phyloP scores from a whole-genome alignment of 2,329 filamentous ascomycete species.

The Chalaropsis thielavioides region DNA sequence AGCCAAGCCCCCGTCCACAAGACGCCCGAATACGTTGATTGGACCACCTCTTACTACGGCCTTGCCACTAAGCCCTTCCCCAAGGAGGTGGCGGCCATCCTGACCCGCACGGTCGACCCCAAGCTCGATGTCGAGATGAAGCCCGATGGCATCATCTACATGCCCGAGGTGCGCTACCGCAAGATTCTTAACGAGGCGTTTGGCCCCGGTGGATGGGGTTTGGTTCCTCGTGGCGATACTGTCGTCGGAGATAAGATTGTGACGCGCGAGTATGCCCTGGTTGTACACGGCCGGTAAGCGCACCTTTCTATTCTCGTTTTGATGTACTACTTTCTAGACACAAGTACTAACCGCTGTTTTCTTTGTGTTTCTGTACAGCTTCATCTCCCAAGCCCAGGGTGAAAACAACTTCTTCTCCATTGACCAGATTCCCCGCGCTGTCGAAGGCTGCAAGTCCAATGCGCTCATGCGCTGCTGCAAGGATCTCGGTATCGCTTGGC shows the following conservation, averaged over 20 bases:
- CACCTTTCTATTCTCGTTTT: neutral
- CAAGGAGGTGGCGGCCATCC: slow-evolving; percentile 50
- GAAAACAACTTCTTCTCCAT: slow-evolving; percentile 88
- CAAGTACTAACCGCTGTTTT: neutral
- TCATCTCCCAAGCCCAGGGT: slow-evolving; percentile 82
- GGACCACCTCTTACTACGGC: slow-evolving; percentile 72
- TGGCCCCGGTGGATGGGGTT: slow-evolving; percentile 87
- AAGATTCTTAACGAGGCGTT: slow-evolving; percentile 82
- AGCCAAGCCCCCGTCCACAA: slow-evolving; percentile 11
- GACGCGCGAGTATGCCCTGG: slow-evolving; percentile 84
- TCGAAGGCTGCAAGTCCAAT: slow-evolving; percentile 95
- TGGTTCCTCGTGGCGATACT: slow-evolving; percentile 75
- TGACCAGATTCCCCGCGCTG: slow-evolving; percentile 82
- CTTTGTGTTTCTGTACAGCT: slow-evolving; percentile 34
- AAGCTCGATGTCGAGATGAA: slow-evolving; percentile 81
- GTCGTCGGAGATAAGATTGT: slow-evolving; percentile 67
- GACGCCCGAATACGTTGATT: slow-evolving; percentile 40
- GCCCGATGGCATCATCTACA: slow-evolving; percentile 88
- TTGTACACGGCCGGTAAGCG: slow-evolving; percentile 71
- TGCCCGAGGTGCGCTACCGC: slow-evolving; percentile 96
- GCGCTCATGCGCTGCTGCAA: slow-evolving; percentile 97
- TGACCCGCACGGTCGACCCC: slow-evolving; percentile 51
- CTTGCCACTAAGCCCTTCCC: slow-evolving; percentile 58
- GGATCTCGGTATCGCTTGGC: slow-evolving; percentile 83
- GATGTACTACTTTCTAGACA: neutral